These are phyloP conservation scores for Malassezia dermatis DNA, from an alignment of 1,284 basidiomycete species.

Conservation along the genomic window DNA sequence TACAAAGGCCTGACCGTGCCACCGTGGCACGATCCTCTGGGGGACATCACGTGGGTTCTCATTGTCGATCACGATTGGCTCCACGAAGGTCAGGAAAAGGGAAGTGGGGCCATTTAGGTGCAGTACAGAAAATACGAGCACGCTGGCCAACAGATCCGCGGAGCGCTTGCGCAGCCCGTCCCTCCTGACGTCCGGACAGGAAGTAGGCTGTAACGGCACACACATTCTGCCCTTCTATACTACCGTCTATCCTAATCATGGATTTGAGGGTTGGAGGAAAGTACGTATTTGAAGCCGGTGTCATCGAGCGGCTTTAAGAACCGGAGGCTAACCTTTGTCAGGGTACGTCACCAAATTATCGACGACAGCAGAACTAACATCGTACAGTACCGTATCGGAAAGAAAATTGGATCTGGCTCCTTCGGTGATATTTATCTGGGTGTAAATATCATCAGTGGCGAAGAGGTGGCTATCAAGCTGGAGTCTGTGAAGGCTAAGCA, in stretches of 20 bases:
- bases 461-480: slow-evolving; percentile 99
- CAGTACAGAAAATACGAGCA: not conserved
- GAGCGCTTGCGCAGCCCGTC: slow-evolving; percentile 2
- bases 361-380: not conserved
- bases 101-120: not conserved
- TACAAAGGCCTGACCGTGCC: not conserved
- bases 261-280: slow-evolving; percentile 19
- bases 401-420: slow-evolving; percentile 98
- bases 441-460: slow-evolving; percentile 99
- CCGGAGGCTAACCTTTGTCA: slow-evolving; percentile 7
- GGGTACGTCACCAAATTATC: slow-evolving; percentile 6
- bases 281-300: slow-evolving; percentile 5
- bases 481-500: slow-evolving; percentile 99
- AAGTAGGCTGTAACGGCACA: not conserved
- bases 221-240: not conserved
- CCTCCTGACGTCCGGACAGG: slow-evolving; percentile 4
- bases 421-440: slow-evolving; percentile 99
- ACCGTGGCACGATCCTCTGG: not conserved
- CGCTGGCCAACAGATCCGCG: not conserved
- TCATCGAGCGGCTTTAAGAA: not conserved
- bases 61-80: not conserved
- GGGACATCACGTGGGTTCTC: not conserved
- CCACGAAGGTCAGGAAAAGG: not conserved
- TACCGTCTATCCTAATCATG: slow-evolving; percentile 4
- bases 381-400: slow-evolving; percentile 65